Evolutionary conservation across 495 filamentous ascomycete genomes (phyloP).

Genomic region (Aspergillus cristatus): DNA sequence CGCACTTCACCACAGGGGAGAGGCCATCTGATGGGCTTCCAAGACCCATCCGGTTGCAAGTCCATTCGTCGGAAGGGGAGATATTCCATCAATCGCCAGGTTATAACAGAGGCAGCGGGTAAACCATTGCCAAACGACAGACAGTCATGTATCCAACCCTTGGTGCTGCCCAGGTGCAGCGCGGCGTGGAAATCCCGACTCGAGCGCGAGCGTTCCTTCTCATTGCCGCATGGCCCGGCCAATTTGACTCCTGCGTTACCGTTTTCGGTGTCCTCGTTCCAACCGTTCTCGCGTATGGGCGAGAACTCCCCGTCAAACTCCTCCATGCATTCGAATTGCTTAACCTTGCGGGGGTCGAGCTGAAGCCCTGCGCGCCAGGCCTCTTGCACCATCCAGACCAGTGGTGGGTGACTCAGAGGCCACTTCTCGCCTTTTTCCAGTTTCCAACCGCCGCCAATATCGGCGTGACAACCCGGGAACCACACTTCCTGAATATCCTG

Average conservation of each 20-base stretch:
- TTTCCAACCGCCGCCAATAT: conserved; percentile 81
- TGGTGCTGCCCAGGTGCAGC: conserved; percentile 49
- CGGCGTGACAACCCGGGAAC: conserved; percentile 77
- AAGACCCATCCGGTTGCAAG: conserved; percentile 59
- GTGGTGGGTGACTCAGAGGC: conserved; percentile 62
- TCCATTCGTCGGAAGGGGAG: conserved; percentile 82
- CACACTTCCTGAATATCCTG: conserved; percentile 79
- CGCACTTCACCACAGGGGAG: conserved; percentile 71
- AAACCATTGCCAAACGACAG: conserved; percentile 60
- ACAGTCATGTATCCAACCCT: conserved; percentile 66
- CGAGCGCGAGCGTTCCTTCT: conserved; percentile 21
- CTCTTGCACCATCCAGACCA: conserved; percentile 81
- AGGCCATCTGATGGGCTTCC: conserved; percentile 77
- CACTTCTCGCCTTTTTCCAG: conserved; percentile 43
- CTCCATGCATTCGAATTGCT: conserved; percentile 53
- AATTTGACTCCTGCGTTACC: neutral
- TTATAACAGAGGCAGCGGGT: conserved; percentile 45
- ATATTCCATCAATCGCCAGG: conserved; percentile 80
- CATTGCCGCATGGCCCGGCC: neutral
- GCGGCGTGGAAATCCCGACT: conserved; percentile 42
- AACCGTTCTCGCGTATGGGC: conserved; percentile 31
- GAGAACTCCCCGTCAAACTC: conserved; percentile 35
- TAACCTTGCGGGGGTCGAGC: conserved; percentile 61
- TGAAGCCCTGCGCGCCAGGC: conserved; percentile 62
- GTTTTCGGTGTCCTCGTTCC: conserved; percentile 16